These are phyloP conservation scores for Boletellus sp. DNA, from an alignment of 1,284 basidiomycete species.

Conservation along the genomic window DNA sequence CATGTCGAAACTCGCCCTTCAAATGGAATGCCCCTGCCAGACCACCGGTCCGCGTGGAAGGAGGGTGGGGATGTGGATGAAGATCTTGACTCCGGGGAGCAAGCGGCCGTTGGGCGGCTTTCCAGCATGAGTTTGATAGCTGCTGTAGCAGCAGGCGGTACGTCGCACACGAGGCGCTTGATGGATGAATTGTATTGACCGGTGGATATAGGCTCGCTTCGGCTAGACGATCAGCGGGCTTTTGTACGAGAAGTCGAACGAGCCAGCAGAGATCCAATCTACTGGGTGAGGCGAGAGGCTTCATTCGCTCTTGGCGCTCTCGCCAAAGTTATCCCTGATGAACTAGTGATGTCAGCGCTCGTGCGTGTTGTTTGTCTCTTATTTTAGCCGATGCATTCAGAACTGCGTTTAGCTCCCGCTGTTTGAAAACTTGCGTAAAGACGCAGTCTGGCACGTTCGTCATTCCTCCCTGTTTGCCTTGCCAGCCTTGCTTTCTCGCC, in stretches of 20 bases:
- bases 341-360: constrained; percentile 60
- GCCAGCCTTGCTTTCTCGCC: constrained; percentile 72
- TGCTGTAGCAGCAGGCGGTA: constrained; percentile 74
- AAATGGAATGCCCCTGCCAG: constrained; percentile 17
- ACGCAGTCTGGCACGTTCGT: constrained; percentile 81
- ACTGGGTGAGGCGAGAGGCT: constrained; percentile 87
- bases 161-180: constrained; percentile 22
- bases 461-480: constrained; percentile 87
- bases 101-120: constrained; percentile 83
- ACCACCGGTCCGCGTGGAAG: constrained; percentile 17
- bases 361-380: constrained; percentile 43
- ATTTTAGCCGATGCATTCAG: constrained; percentile 4
- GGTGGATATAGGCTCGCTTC: constrained; percentile 54
- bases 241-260: constrained; percentile 84
- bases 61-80: constrained; percentile 22
- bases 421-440: constrained; percentile 68
- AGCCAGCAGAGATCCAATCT: constrained; percentile 73
- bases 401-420: constrained; percentile 61
- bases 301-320: constrained; percentile 86
- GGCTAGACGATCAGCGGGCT: constrained; percentile 55
- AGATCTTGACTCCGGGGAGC: constrained; percentile 44
- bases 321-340: constrained; percentile 78
- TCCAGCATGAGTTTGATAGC: constrained; percentile 94
- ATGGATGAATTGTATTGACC: too few relatives aligned
- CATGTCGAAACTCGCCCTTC: constrained; percentile 7